Evolutionary conservation across 2,329 filamentous ascomycete genomes (phyloP).

Genomic region (Cercospora sp.): DNA sequence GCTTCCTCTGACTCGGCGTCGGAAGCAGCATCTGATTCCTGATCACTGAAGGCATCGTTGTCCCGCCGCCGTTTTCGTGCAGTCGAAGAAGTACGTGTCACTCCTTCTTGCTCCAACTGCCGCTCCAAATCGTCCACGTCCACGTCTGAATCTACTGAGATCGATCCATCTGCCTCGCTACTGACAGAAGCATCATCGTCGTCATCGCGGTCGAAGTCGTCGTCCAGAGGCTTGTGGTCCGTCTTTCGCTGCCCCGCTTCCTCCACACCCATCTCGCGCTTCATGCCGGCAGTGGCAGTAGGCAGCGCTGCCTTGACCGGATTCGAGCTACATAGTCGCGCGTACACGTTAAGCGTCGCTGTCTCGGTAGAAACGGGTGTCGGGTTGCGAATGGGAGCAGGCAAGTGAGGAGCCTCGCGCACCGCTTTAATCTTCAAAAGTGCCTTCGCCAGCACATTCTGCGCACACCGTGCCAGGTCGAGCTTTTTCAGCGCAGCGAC

Average conservation of each 20-base stretch:
- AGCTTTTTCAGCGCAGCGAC: conserved; percentile 59
- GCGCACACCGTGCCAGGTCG: conserved; percentile 51
- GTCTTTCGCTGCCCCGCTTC: conserved; percentile 18
- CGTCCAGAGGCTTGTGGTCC: conserved; percentile 11
- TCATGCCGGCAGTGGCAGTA: conserved; percentile 46
- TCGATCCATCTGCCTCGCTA: conserved; percentile 30
- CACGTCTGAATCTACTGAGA: conserved; percentile 20
- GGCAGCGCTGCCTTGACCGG: conserved; percentile 58
- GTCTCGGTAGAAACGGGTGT: conserved; percentile 44
- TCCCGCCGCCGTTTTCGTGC: conserved; percentile 7
- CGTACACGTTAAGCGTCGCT: conserved; percentile 58
- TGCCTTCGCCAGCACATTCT: conserved; percentile 58
- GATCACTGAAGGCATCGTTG: conserved; percentile 25
- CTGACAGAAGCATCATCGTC: conserved; percentile 39
- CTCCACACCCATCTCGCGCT: conserved; percentile 41
- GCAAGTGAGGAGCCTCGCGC: conserved; percentile 52
- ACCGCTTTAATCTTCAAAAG: conserved; percentile 59
- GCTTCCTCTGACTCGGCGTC: conserved; percentile 29
- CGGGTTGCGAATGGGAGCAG: conserved; percentile 42
- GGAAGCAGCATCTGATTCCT: conserved; percentile 28
- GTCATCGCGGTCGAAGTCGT: conserved; percentile 14
- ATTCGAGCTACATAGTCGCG: conserved; percentile 60
- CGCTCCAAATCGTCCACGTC: conserved; percentile 33
- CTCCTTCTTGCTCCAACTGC: conserved; percentile 30
- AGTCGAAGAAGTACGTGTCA: conserved; percentile 7